phyloP scores from a whole-genome alignment of 2,329 filamentous ascomycete genomes.

The Onygenales sp. region DNA sequence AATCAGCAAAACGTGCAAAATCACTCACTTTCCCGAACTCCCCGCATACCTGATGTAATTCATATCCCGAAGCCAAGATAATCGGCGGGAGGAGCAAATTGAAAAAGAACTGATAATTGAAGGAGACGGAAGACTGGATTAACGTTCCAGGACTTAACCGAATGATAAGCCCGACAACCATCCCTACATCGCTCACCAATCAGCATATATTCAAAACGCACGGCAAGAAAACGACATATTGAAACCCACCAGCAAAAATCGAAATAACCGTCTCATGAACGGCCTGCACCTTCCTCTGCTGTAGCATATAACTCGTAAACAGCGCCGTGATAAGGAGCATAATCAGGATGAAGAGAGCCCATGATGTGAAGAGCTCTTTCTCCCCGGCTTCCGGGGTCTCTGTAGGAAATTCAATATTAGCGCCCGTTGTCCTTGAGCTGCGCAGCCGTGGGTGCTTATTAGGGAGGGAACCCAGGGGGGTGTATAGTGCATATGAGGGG shows the following conservation, averaged over 20 bases:
- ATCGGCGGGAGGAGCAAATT: constrained; percentile 97
- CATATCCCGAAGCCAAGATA: constrained; percentile 93
- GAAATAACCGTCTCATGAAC: constrained; percentile 97
- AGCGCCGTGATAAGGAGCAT: constrained; percentile 87
- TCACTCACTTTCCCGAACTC: neutral
- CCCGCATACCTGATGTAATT: constrained; percentile 66
- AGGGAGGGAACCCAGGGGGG: neutral
- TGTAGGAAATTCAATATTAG: constrained; percentile 17
- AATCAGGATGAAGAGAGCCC: constrained; percentile 95
- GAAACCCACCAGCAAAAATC: constrained; percentile 73
- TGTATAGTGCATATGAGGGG: neutral
- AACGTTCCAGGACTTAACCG: constrained; percentile 71
- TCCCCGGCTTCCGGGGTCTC: constrained; percentile 70
- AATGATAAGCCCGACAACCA: constrained; percentile 87
- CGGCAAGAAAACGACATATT: neutral
- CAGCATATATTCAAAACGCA: neutral
- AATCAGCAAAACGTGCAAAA: constrained; percentile 4
- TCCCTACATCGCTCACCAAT: constrained; percentile 49
- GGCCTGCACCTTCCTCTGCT: constrained; percentile 93
- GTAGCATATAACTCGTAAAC: constrained; percentile 93
- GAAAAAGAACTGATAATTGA: constrained; percentile 99
- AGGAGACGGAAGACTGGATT: constrained; percentile 84
- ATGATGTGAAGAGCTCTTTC: constrained; percentile 92
- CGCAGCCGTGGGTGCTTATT: neutral
- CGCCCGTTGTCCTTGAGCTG: neutral